Evolutionary conservation across 495 filamentous ascomycete species (phyloP).

Genomic region (Amniculicola lignicola): DNA sequence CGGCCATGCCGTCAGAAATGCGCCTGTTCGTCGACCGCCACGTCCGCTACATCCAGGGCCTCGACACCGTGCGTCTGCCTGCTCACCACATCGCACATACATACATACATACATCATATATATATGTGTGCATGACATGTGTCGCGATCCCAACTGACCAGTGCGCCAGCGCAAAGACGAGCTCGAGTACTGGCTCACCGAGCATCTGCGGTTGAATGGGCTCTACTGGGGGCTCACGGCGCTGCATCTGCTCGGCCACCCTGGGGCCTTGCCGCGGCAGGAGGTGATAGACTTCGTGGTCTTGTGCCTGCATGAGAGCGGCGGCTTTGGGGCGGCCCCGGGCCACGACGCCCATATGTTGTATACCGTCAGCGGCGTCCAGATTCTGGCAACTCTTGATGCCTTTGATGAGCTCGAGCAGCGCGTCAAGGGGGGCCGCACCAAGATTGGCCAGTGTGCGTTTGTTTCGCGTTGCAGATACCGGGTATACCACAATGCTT

Average conservation of each 20-base stretch:
- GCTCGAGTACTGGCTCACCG: conserved; percentile 94
- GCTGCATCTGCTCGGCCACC: conserved; percentile 76
- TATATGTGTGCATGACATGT: not conserved
- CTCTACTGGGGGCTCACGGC: conserved; percentile 95
- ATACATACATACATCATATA: no score
- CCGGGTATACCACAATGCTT: conserved; percentile 3
- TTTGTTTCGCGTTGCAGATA: conserved; percentile 15
- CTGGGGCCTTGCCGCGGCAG: conserved; percentile 73
- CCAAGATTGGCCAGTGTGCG: conserved; percentile 71
- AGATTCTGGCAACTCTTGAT: conserved; percentile 81
- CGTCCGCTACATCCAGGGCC: conserved; percentile 87
- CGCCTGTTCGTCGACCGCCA: conserved; percentile 69
- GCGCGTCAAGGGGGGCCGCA: conserved; percentile 61
- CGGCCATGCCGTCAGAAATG: conserved; percentile 55
- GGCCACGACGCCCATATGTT: conserved; percentile 94
- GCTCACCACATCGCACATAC: no score
- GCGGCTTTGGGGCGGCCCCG: conserved; percentile 90
- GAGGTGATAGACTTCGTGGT: conserved; percentile 87
- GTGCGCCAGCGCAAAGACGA: conserved; percentile 72
- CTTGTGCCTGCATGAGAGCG: conserved; percentile 80
- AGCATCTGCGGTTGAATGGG: conserved; percentile 90
- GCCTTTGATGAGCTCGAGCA: conserved; percentile 78
- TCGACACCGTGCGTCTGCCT: conserved; percentile 67
- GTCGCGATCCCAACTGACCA: conserved; percentile 32
- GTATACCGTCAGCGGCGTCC: conserved; percentile 88